phyloP scores from a whole-genome alignment of 73 alveolate genomes.

The Stentor coeruleus region DNA sequence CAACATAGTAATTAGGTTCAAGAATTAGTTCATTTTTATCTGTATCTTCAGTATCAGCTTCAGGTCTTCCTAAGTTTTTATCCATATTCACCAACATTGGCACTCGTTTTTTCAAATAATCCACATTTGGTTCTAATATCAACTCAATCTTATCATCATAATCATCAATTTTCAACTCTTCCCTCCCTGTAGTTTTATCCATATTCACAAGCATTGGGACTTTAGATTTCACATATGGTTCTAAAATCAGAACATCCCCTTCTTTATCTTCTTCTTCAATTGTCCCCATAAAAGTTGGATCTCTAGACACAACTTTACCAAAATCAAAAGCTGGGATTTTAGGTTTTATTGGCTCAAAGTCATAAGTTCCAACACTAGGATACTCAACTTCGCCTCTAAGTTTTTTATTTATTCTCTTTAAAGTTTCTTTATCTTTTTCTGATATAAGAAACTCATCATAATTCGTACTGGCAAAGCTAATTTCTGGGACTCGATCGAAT shows the following conservation, averaged over 20 bases:
- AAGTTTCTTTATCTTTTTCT: constrained; percentile 11
- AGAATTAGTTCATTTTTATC: constrained; percentile 1
- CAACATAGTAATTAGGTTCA: not conserved
- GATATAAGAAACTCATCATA: not conserved
- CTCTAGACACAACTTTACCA: constrained; percentile 2
- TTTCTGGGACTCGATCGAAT: not conserved
- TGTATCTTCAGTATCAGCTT: not conserved
- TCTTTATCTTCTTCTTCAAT: not conserved
- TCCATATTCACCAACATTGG: constrained; percentile 20
- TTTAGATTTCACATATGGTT: not conserved
- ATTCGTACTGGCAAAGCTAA: not conserved
- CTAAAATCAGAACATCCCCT: constrained; percentile 15
- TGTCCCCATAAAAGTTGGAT: not conserved
- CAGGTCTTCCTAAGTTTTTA: constrained; percentile 7
- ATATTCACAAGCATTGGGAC: constrained; percentile 22
- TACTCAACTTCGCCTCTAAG: not conserved
- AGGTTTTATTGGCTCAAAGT: not conserved
- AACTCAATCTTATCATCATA: not conserved
- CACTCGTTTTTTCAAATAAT: not conserved
- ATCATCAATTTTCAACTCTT: constrained; percentile 7
- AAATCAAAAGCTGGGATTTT: constrained; percentile 24
- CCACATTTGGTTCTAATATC: not conserved
- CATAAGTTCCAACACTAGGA: constrained; percentile 6
- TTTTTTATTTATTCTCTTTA: constrained; percentile 9
- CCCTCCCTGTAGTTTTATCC: constrained; percentile 13